These are phyloP conservation scores for Tilletiaria anomala DNA, from an alignment of 1,284 basidiomycete genomes.

Conservation along the genomic window DNA sequence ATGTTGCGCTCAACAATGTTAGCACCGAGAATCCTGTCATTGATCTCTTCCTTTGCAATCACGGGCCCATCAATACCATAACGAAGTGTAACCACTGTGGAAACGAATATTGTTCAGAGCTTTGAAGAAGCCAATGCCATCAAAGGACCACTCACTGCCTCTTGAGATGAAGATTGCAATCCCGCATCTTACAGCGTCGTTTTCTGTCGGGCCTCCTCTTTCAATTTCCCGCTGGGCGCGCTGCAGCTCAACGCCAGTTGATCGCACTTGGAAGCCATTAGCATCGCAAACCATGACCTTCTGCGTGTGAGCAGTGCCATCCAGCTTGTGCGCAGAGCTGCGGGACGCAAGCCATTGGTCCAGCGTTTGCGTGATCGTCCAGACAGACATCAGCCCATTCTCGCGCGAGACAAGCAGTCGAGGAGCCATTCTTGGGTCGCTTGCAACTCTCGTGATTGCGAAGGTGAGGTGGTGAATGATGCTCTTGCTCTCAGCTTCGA, in stretches of 20 bases:
- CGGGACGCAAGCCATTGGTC: constrained; percentile 24
- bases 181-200: not conserved
- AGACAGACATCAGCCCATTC: constrained; percentile 20
- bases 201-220: too few relatives aligned
- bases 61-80: constrained; percentile 19
- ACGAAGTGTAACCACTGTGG: constrained; percentile 3
- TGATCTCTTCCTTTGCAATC: constrained; percentile 14
- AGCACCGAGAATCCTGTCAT: constrained; percentile 17
- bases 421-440: constrained; percentile 19
- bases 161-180: not conserved
- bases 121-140: too few relatives aligned
- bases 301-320: constrained; percentile 3
- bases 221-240: too few relatives aligned
- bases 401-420: constrained; percentile 22
- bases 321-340: constrained; percentile 9
- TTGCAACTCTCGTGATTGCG: constrained; percentile 17
- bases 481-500: constrained; percentile 20
- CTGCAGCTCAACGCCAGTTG: too few relatives aligned
- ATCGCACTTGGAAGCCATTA: too few relatives aligned
- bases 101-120: too few relatives aligned
- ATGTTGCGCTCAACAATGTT: constrained; percentile 14
- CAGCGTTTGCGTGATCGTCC: constrained; percentile 19
- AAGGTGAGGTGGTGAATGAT: constrained; percentile 18
- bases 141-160: too few relatives aligned
- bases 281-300: too few relatives aligned